A percentile compares a stretch with the other conserved stretches of the same genome.
phyloP scores from a whole-genome alignment of 176 grass and related monocot species.

The Zoysia japonica region DNA sequence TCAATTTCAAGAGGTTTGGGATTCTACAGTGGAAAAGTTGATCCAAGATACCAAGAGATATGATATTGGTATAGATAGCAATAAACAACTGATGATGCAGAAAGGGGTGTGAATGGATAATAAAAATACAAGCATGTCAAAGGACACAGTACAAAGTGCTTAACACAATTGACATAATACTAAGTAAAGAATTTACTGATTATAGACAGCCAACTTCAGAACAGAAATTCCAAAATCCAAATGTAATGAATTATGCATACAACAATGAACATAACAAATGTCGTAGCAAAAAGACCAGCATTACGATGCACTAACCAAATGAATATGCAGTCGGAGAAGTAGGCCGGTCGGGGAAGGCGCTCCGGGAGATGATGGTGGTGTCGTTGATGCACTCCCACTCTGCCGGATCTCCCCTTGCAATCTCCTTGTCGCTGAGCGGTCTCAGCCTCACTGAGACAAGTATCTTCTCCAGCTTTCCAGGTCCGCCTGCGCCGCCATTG shows the following conservation, averaged over 20 bases:
- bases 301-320: slow-evolving; percentile 60
- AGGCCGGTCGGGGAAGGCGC: slow-evolving; percentile 67
- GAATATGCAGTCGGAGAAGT: slow-evolving; percentile 76
- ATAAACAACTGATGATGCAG: background rate
- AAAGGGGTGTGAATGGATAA: background rate
- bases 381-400: slow-evolving; percentile 98
- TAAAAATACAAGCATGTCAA: background rate
- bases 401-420: slow-evolving; percentile 47
- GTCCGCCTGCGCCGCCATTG: slow-evolving; percentile 32
- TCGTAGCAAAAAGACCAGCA: slow-evolving; percentile 4
- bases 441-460: slow-evolving; percentile 90
- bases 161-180: slow-evolving; percentile 13
- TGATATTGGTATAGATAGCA: background rate
- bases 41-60: background rate
- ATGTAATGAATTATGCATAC: slow-evolving; percentile 3
- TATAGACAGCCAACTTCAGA: background rate
- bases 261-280: background rate
- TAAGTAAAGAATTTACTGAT: background rate
- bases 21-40: background rate
- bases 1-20: background rate
- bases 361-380: slow-evolving; percentile 81
- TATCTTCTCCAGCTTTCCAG: slow-evolving; percentile 76
- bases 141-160: background rate
- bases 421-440: slow-evolving; percentile 77
- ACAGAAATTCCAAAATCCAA: background rate